A percentile compares a stretch with the other conserved stretches of the same genome.
These are phyloP conservation scores for Candida namnaoensis DNA, from an alignment of 805 yeast genomes.

Conservation along the genomic window DNA sequence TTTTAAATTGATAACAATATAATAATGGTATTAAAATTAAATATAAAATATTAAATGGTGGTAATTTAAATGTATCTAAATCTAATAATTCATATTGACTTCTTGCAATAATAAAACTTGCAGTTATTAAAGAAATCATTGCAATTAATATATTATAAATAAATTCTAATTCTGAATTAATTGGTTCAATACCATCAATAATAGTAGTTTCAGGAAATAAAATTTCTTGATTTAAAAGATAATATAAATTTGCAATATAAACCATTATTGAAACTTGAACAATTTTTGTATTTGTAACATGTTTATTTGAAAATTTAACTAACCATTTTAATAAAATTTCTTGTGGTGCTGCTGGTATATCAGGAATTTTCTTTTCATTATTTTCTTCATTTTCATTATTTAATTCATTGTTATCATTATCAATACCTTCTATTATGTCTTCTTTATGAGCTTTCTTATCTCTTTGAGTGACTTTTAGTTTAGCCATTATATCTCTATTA, in stretches of 20 bases:
- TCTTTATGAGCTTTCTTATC: too few species aligned
- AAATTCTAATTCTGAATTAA: not conserved
- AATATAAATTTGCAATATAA: constrained; percentile 14
- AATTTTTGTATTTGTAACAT: constrained; percentile 15
- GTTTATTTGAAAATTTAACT: constrained; percentile 6
- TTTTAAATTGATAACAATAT: constrained; percentile 18
- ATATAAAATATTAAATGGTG: constrained; percentile 25
- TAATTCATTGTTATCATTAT: not conserved
- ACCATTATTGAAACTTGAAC: constrained; percentile 18
- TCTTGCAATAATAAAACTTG: not conserved
- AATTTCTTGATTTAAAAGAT: not conserved
- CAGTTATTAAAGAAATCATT: not conserved
- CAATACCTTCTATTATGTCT: not conserved
- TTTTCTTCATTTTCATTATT: not conserved
- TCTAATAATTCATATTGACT: not conserved
- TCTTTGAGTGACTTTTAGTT: too few species aligned
- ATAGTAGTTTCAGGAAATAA: too few species aligned
- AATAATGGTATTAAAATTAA: constrained; percentile 23
- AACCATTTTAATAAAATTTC: constrained; percentile 12
- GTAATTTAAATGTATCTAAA: constrained; percentile 7
- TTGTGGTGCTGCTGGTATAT: constrained; percentile 9
- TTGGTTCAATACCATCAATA: too few species aligned
- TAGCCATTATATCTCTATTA: too few species aligned
- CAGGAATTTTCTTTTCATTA: not conserved
- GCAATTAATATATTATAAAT: not conserved